Conservation (phyloP, 768 basidiomycete genomes). For the Daedalea quercina region DNA sequence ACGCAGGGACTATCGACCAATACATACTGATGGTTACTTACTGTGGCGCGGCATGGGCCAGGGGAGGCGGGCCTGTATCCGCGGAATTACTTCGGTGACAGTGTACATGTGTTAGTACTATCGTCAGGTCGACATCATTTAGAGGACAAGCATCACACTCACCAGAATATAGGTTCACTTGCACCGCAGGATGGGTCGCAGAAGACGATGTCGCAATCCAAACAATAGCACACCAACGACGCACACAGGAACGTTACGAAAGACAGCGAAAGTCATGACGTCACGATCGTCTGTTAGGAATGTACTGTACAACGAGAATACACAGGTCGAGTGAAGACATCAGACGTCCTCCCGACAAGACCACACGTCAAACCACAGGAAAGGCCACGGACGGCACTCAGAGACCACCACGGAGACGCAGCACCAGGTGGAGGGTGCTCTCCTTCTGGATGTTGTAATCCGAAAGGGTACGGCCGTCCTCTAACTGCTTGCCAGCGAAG, state of each 20-base stretch:
- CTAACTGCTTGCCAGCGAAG: conserved; percentile 26
- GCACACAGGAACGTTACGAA: neutral
- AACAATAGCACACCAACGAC: no score
- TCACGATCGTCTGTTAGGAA: conserved; percentile 1
- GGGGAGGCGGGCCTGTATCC: no score
- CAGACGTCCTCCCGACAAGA: conserved; percentile 4
- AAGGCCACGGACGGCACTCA: conserved; percentile 9
- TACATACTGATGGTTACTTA: no score
- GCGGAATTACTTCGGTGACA: no score
- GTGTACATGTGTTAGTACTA: no score
- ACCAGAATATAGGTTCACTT: no score
- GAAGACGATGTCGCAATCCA: no score
- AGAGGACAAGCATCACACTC: no score
- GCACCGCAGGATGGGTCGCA: no score
- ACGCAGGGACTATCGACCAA: no score
- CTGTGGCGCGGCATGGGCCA: no score
- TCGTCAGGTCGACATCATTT: no score
- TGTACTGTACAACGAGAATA: conserved; percentile 1
- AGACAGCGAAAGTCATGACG: neutral
- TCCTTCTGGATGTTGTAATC: conserved; percentile 28
- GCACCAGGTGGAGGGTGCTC: conserved; percentile 28
- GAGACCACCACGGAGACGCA: conserved; percentile 41
- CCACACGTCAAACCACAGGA: neutral
- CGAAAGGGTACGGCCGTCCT: conserved; percentile 25
- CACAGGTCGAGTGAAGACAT: neutral